A percentile compares a stretch with the other conserved stretches of the same genome.
Conservation (phyloP, 257 asterid species). For the Osmanthus fragrans region DNA sequence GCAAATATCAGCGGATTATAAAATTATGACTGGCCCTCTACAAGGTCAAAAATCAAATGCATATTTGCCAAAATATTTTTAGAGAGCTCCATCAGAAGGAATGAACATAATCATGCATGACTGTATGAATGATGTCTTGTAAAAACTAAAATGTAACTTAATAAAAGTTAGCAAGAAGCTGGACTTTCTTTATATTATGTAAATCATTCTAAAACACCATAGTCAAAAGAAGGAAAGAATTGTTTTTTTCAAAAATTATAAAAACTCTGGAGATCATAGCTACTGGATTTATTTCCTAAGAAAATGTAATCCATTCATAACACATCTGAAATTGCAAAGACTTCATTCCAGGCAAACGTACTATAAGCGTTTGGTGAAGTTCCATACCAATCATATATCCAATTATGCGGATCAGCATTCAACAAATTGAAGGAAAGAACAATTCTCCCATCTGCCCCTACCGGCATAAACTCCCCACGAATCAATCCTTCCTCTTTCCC, state of each 20-base stretch:
- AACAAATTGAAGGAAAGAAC: constrained; percentile 94
- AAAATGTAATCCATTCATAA: background rate
- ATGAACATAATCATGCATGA: background rate
- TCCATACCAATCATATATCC: constrained; percentile 83
- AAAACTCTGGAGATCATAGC: background rate
- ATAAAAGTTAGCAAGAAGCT: background rate
- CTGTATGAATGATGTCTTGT: background rate
- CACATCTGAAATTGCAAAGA: background rate
- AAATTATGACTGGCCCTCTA: constrained; percentile 11
- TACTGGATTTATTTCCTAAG: background rate
- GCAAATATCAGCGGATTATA: background rate
- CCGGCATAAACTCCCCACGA: constrained; percentile 91
- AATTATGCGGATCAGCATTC: constrained; percentile 81
- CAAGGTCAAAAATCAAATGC: background rate
- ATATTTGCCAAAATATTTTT: background rate
- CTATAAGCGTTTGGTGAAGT: background rate
- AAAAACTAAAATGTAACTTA: background rate
- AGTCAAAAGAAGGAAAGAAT: background rate
- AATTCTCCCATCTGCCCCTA: constrained; percentile 92
- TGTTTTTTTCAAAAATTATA: background rate
- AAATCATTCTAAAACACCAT: background rate
- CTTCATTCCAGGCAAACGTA: background rate
- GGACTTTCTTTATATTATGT: background rate
- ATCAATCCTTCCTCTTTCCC: constrained; percentile 81
- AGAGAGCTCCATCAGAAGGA: background rate